phyloP scores from a whole-genome alignment of 805 yeast genomes.

The Priceomyces melissophilus region DNA sequence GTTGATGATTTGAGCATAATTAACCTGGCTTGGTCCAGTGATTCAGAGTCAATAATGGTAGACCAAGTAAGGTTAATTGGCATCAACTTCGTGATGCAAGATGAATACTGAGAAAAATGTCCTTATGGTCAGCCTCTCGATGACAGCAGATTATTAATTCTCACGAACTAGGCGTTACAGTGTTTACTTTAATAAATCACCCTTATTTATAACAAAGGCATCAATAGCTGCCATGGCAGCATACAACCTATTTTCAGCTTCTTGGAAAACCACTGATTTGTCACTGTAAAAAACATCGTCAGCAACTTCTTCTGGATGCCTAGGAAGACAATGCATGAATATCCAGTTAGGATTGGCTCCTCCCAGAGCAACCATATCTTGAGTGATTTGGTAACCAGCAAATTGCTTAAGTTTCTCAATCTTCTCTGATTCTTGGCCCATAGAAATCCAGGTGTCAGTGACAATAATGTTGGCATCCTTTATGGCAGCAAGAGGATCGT shows the following conservation, averaged over 20 bases:
- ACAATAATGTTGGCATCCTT: constrained; percentile 76
- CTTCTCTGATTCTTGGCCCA: constrained; percentile 93
- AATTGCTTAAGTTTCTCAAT: constrained; percentile 72
- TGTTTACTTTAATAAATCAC: constrained; percentile 4
- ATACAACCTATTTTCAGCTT: constrained; percentile 93
- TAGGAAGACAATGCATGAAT: constrained; percentile 97
- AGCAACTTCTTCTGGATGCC: constrained; percentile 90
- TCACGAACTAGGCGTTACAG: no score
- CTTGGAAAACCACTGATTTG: constrained; percentile 80
- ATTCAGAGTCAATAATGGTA: no score
- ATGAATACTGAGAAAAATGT: no score
- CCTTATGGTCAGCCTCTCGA: no score
- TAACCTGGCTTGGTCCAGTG: no score
- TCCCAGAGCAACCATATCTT: constrained; percentile 56
- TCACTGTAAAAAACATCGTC: constrained; percentile 90
- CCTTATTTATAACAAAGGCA: constrained; percentile 71
- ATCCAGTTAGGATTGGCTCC: constrained; percentile 66
- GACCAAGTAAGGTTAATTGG: no score
- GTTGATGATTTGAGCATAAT: no score
- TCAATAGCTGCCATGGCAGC: constrained; percentile 95
- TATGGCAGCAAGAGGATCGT: constrained; percentile 75
- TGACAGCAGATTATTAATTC: no score
- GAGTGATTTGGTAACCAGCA: constrained; percentile 79
- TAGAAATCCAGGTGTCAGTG: constrained; percentile 95
- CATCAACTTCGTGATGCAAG: no score